Evolutionary conservation across 345 rosid species (phyloP), one percentile per base, ranked within the genome.

Genomic region (Corchorus olitorius): DNA sequence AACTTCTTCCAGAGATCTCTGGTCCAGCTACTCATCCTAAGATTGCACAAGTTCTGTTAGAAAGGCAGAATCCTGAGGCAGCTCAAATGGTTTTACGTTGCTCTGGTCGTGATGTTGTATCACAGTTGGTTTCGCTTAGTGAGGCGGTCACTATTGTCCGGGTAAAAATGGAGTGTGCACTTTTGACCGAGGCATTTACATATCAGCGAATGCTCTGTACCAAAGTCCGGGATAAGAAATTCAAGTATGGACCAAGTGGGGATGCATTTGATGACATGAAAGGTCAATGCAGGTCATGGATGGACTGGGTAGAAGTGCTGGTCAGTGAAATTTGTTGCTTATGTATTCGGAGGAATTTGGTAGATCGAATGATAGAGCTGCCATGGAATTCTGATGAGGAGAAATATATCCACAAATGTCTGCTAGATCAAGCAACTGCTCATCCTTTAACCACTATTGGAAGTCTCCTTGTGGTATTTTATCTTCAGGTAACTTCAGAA

Each of bases 361-460:
- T 90, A 53, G 99, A 94, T 77, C 87, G 89, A 65, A 90, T 97
- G 80, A 91, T 97, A 72, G 98, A 91, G 86, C 85, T 97, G 68
- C 98, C 98, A 0, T 97, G 99, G 97, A 92, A 91, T 79, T 79
- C 83, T 68, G 88, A 86, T n/a, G 99, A 96, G 86, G 97, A 94
- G 87, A 94, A 92, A 85, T 84, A 84, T 86, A 70, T 94, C 41
- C 92, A 87, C 68, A 92, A 88, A 78, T 93, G 98, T 77, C 85
- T 96, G 74, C 75, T 94, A 54, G 98, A 96, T 83, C 89, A 82
- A 80, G 94, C 94, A 60, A 76, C 68, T 43, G 87, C 84, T 72
- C 91, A 96, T 77, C 97, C 99, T 75, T 88, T 95, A 73, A 80
- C 89, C 70, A 75, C 86, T 64, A 83, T 79, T 69, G 99, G 98